These are phyloP conservation scores for Arabidopsis suecica DNA, from an alignment of 345 rosid species.

Conservation along the genomic window DNA sequence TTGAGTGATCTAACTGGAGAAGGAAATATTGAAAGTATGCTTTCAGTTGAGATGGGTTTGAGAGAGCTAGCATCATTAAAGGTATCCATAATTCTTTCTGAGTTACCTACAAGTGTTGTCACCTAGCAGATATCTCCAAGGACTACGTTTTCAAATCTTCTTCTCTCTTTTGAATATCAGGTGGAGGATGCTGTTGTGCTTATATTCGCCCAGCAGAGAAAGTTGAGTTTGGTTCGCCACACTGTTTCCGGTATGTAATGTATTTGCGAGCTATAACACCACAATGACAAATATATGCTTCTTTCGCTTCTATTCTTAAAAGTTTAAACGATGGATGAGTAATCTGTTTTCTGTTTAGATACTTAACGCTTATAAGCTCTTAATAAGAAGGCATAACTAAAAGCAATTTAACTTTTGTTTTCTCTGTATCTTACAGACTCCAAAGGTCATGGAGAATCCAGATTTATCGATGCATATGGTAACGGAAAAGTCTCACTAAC, in stretches of 20 bases:
- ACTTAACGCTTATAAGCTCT: slow-evolving; percentile 6
- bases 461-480: slow-evolving; percentile 85
- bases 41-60: slow-evolving; percentile 99
- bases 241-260: slow-evolving; percentile 57
- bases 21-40: slow-evolving; percentile 99
- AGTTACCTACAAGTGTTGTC: slow-evolving; percentile 25
- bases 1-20: slow-evolving; percentile 92
- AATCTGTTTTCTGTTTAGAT: slow-evolving; percentile 10
- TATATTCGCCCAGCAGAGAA: slow-evolving; percentile 68
- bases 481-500: slow-evolving; percentile 39
- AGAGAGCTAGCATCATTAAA: slow-evolving; percentile 93
- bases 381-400: background rate
- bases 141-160: background rate
- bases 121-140: slow-evolving; percentile 13
- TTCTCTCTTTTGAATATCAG: slow-evolving; percentile 46
- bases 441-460: slow-evolving; percentile 69
- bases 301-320: background rate
- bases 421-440: slow-evolving; percentile 57
- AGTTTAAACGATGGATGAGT: background rate
- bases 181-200: slow-evolving; percentile 95
- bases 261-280: background rate
- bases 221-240: slow-evolving; percentile 63
- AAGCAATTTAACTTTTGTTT: background rate
- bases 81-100: slow-evolving; percentile 50
- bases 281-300: background rate